Evolutionary conservation across 768 basidiomycete species (phyloP).

Genomic region (Collybia mongolica): DNA sequence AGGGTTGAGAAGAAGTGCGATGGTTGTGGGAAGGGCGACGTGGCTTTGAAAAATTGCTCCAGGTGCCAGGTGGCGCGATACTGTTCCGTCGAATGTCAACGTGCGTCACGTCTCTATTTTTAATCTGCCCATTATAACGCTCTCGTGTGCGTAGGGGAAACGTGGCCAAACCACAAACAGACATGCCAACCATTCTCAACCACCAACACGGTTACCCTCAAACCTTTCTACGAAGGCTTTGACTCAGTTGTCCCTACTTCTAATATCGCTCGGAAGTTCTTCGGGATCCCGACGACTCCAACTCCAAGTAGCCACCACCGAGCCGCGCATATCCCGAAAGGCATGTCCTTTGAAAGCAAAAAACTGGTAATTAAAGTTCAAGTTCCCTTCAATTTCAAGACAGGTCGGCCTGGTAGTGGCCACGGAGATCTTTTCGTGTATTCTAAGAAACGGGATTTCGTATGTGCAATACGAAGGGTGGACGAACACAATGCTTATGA

Average conservation of each 20-base stretch:
- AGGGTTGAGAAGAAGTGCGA: constrained; percentile 47
- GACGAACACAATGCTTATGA: constrained; percentile 39
- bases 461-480: constrained; percentile 35
- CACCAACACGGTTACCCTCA: constrained; percentile 43
- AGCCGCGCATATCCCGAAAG: constrained; percentile 20
- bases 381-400: constrained; percentile 28
- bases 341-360: constrained; percentile 26
- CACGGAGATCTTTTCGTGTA: constrained; percentile 41
- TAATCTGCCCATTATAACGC: not conserved
- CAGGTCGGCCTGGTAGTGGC: constrained; percentile 2
- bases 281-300: constrained; percentile 23
- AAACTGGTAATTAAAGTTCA: constrained; percentile 55
- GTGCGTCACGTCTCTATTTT: constrained; percentile 28
- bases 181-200: constrained; percentile 44
- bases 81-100: constrained; percentile 55
- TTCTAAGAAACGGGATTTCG: constrained; percentile 52
- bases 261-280: constrained; percentile 24
- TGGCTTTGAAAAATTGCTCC: constrained; percentile 38
- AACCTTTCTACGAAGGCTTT: constrained; percentile 34
- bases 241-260: constrained; percentile 18
- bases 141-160: constrained; percentile 28
- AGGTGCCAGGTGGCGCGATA: constrained; percentile 47
- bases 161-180: constrained; percentile 50
- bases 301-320: constrained; percentile 18
- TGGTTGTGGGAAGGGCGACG: constrained; percentile 23